Conservation (phyloP, 306 rosid genomes). For the Adenanthera pavonina region DNA sequence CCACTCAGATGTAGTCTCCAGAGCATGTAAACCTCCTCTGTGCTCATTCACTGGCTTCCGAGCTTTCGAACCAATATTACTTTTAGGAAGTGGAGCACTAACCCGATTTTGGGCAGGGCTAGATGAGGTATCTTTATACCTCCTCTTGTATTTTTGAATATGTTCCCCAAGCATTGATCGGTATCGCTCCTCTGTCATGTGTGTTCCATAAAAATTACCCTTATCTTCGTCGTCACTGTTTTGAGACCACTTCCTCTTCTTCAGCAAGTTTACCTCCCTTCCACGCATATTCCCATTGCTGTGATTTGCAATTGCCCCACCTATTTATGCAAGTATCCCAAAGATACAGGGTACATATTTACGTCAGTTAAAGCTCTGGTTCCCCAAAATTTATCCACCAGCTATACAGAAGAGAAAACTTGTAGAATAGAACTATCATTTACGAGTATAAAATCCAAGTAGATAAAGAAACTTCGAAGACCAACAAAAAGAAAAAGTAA, state of each 20-base stretch:
- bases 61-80: constrained; percentile 57
- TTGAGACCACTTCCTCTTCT: constrained; percentile 66
- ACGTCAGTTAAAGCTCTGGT: constrained; percentile 30
- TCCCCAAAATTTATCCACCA: constrained; percentile 28
- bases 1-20: constrained; percentile 72
- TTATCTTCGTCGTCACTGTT: constrained; percentile 76
- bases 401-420: constrained; percentile 18
- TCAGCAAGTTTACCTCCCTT: constrained; percentile 58
- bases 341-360: constrained; percentile 37
- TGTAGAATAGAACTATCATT: constrained; percentile 22
- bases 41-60: constrained; percentile 67
- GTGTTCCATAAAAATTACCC: constrained; percentile 58
- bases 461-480: constrained; percentile 20
- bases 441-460: constrained; percentile 32
- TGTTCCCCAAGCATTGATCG: constrained; percentile 97
- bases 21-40: constrained; percentile 62
- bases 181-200: constrained; percentile 79
- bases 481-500: constrained; percentile 11
- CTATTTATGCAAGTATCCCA: constrained; percentile 50
- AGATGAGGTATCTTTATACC: constrained; percentile 72
- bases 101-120: constrained; percentile 61
- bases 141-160: constrained; percentile 84
- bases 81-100: constrained; percentile 54
- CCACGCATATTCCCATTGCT: constrained; percentile 70
- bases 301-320: constrained; percentile 56